Conservation (phyloP, 78 protist genomes). For the Dictyostelium citrinum region DNA sequence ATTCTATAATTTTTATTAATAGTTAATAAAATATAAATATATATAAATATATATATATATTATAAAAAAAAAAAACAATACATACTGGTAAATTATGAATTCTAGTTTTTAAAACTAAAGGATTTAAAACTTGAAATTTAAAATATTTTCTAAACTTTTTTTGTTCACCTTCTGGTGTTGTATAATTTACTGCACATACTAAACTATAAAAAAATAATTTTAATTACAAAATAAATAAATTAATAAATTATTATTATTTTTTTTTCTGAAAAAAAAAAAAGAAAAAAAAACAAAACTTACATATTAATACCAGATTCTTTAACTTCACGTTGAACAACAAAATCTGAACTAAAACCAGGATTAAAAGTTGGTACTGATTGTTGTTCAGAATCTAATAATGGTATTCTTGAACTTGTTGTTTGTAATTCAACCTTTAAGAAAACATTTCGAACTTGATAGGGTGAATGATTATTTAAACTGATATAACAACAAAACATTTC, state of each 20-base stretch:
- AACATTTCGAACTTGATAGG: conserved; percentile 63
- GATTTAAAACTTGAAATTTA: conserved; percentile 79
- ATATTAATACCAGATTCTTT: conserved; percentile 75
- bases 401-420: conserved; percentile 52
- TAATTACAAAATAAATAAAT: neutral
- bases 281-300: too few relatives aligned
- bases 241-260: too few relatives aligned
- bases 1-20: conserved; percentile 4
- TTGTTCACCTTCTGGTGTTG: conserved; percentile 55
- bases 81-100: conserved; percentile 74
- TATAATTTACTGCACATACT: conserved; percentile 69
- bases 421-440: conserved; percentile 70
- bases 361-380: conserved; percentile 34
- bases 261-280: too few relatives aligned
- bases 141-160: conserved; percentile 75
- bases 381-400: conserved; percentile 42
- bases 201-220: conserved; percentile 1
- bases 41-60: too few relatives aligned
- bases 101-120: conserved; percentile 57
- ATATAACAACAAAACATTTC: conserved; percentile 64
- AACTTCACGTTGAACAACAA: conserved; percentile 70
- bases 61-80: too few relatives aligned
- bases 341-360: conserved; percentile 74
- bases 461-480: conserved; percentile 72
- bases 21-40: neutral